Evolutionary conservation across 108 stramenopile genomes (phyloP), one percentile per base, ranked within the genome.

Genomic region (Chaetoceros tenuissimus): DNA sequence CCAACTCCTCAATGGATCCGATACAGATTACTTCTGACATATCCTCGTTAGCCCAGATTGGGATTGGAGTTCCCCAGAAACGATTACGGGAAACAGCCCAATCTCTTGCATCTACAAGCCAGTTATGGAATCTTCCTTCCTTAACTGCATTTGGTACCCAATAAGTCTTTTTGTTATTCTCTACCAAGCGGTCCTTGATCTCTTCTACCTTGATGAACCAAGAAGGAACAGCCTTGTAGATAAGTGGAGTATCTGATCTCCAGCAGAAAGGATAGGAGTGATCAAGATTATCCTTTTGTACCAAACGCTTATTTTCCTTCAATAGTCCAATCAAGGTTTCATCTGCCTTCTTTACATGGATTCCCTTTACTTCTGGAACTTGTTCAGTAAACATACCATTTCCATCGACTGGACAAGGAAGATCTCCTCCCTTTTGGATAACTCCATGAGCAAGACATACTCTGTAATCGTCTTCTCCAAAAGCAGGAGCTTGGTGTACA

Each of bases 61-160:
- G 99, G n/a, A 99, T 85, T 28, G 99, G 99, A 18, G 99, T 99
- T 31, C 99, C 99, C 99, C 99, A 99, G 60, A 98, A 99, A 19
- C 96, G 75, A 69, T 98, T 99, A 8, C 99, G 79, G 24, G 94
- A 95, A 18, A 99, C 85, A 28, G 97, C 94, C 99, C 99, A 99
- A 73, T 99, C 99, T 26, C 96, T 75, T 3, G 99, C 99, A 62
- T 96, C 94, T 17, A 67, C 73, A 26, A 98, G 75, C 99, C 99
- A 99, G 65, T 98, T 98, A 79, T 98, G 97, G 73, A 99, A 99
- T 18, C 99, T 87, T 24, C 94, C 94, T 69, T 98, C 95, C 65
- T 96, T 89, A 46, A 99, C 96, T 30, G 88, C 74, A 44, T 71
- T 72, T 21, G 94, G 96, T 13, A 95, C 99, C 99, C 99, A 99